These are phyloP conservation scores for Prunus fruticosa DNA, from an alignment of 306 rosid genomes.

Conservation along the genomic window DNA sequence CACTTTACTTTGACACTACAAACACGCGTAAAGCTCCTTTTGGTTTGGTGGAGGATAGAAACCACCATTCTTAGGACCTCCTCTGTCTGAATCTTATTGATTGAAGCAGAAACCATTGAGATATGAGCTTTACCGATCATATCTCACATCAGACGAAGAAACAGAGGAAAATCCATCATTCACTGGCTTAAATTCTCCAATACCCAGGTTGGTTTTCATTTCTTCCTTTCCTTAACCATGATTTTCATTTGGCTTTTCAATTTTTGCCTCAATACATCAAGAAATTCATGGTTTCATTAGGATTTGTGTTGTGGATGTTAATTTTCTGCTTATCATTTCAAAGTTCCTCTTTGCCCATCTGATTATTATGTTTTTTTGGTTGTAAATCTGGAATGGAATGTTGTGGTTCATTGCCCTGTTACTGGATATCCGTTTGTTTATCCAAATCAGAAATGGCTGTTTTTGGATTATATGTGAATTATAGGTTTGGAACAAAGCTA, in stretches of 20 bases:
- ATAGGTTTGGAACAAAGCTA: not conserved
- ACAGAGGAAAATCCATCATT: constrained; percentile 18
- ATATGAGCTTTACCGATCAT: not conserved
- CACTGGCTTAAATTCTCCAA: not conserved
- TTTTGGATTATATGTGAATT: constrained; percentile 4
- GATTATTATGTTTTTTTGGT: not conserved
- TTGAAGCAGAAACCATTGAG: not conserved
- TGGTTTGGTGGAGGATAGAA: not conserved
- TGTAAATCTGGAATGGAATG: not conserved
- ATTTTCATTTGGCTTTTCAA: not conserved
- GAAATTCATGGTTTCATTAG: not conserved
- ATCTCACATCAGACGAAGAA: not conserved
- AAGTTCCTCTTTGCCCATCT: not conserved
- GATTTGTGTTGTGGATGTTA: not conserved
- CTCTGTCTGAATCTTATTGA: constrained; percentile 1
- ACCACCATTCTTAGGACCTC: constrained; percentile 13
- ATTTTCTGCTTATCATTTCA: not conserved
- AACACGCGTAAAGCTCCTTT: constrained; percentile 23
- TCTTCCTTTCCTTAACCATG: not conserved
- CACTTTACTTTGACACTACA: not conserved
- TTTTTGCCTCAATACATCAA: not conserved
- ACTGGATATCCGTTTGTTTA: not conserved
- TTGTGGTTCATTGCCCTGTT: not conserved
- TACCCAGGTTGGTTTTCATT: constrained; percentile 27
- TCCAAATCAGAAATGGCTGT: not conserved